phyloP scores from a whole-genome alignment of 2,329 filamentous ascomycete species.

The Monilinia fructigena region DNA sequence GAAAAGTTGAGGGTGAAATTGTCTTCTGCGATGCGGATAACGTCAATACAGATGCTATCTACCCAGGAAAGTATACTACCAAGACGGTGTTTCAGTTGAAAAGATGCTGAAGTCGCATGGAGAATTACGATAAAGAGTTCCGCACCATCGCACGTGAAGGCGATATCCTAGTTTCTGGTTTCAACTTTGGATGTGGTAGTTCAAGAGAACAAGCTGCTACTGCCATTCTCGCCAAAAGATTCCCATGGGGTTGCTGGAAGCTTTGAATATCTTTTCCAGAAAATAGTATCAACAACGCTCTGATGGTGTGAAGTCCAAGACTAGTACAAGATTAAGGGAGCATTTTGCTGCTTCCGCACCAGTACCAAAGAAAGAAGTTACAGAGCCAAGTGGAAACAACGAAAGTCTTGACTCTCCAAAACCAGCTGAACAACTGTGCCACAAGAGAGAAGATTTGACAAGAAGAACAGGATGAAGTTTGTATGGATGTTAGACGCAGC shows the following conservation, averaged over 20 bases:
- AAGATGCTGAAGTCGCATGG: constrained; percentile 87
- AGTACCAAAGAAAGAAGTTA: constrained; percentile 44
- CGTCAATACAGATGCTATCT: constrained; percentile 90
- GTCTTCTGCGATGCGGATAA: constrained; percentile 84
- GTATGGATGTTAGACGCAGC: constrained; percentile 73
- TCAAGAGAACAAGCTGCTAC: constrained; percentile 87
- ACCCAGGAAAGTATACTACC: constrained; percentile 92
- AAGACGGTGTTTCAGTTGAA: constrained; percentile 73
- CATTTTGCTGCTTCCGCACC: constrained; percentile 48
- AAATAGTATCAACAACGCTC: constrained; percentile 77
- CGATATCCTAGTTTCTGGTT: constrained; percentile 82
- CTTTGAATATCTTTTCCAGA: constrained; percentile 80
- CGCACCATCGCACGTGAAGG: constrained; percentile 58
- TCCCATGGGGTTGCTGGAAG: constrained; percentile 73
- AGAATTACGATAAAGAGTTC: constrained; percentile 84
- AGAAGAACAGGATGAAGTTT: constrained; percentile 77
- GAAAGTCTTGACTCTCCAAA: constrained; percentile 52
- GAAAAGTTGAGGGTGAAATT: constrained; percentile 82
- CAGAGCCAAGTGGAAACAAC: constrained; percentile 51
- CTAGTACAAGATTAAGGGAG: constrained; percentile 65
- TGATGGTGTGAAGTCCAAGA: constrained; percentile 68
- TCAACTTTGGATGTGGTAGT: constrained; percentile 83
- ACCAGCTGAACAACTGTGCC: constrained; percentile 43
- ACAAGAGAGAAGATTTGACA: constrained; percentile 56
- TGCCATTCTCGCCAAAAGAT: constrained; percentile 79